A percentile compares a stretch with the other conserved stretches of the same genome.
Evolutionary conservation across 2,329 filamentous ascomycete genomes (phyloP).

Genomic region (Aspergillus sp.): DNA sequence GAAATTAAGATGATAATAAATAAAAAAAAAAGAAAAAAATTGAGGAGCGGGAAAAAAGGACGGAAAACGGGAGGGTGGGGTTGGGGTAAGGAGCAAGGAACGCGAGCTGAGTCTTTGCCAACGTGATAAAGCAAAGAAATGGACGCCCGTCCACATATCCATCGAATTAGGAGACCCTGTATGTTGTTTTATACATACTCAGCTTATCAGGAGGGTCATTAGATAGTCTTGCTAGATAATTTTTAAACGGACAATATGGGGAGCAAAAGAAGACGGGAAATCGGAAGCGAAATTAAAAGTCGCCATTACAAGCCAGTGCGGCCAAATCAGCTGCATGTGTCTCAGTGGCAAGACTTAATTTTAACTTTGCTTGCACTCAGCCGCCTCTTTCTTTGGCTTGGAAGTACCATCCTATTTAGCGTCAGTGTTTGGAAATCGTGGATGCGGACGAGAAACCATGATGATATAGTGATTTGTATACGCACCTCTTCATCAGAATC

Average conservation of each 20-base stretch:
- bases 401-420: slow-evolving; percentile 72
- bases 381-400: slow-evolving; percentile 90
- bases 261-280: slow-evolving; percentile 32
- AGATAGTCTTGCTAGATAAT: slow-evolving; percentile 12
- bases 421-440: slow-evolving; percentile 20
- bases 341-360: slow-evolving; percentile 14
- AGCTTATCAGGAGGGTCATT: slow-evolving; percentile 7
- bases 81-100: background rate
- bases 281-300: slow-evolving; percentile 4
- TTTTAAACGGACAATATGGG: slow-evolving; percentile 21
- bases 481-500: slow-evolving; percentile 57
- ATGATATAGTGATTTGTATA: background rate
- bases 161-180: slow-evolving; percentile 8
- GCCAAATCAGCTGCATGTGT: background rate
- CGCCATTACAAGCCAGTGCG: background rate
- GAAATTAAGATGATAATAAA: slow-evolving; percentile 13
- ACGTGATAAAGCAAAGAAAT: background rate
- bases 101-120: slow-evolving; percentile 12
- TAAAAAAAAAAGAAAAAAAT: slow-evolving; percentile 5
- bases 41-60: background rate
- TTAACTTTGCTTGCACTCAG: slow-evolving; percentile 96
- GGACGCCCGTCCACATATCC: slow-evolving; percentile 8
- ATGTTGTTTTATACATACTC: slow-evolving; percentile 14
- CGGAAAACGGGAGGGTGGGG: no score
- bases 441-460: background rate